Percentiles rank a stretch among this genome's conserved stretches.
Evolutionary conservation across 495 filamentous ascomycete genomes (phyloP).

Genomic region (Daldinia grandis): DNA sequence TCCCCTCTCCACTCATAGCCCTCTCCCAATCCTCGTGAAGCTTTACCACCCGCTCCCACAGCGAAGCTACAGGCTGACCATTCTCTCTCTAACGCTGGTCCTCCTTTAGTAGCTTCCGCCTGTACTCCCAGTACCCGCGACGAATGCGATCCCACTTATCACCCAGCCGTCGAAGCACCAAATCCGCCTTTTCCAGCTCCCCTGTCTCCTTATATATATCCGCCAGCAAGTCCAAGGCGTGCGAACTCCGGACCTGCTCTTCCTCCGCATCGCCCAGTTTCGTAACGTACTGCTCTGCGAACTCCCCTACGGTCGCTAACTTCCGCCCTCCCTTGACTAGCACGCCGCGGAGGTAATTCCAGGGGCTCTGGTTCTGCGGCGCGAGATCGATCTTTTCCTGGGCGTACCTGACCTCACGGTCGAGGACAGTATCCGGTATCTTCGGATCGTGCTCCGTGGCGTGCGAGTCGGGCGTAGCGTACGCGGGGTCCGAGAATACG

Average conservation of each 20-base stretch:
- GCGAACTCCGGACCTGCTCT: slow-evolving; percentile 72
- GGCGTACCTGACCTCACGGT: slow-evolving; percentile 78
- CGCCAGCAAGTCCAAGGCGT: slow-evolving; percentile 90
- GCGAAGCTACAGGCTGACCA: not conserved
- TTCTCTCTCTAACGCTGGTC: not conserved
- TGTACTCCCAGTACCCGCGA: slow-evolving; percentile 91
- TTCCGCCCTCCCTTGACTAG: slow-evolving; percentile 68
- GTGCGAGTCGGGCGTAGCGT: slow-evolving; percentile 57
- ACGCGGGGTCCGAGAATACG: slow-evolving; percentile 72
- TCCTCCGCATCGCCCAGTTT: slow-evolving; percentile 54
- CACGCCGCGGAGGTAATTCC: slow-evolving; percentile 88
- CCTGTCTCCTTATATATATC: slow-evolving; percentile 76
- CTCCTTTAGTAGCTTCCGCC: slow-evolving; percentile 56
- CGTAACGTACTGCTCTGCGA: slow-evolving; percentile 71
- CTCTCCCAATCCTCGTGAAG: not conserved
- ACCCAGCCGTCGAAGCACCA: slow-evolving; percentile 75
- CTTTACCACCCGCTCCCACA: not conserved
- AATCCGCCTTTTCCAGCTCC: slow-evolving; percentile 64
- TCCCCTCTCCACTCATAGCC: not conserved
- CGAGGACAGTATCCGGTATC: slow-evolving; percentile 69
- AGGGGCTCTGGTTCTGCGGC: slow-evolving; percentile 92
- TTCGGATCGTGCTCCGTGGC: slow-evolving; percentile 56
- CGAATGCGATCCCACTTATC: slow-evolving; percentile 91
- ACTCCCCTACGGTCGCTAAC: slow-evolving; percentile 66
- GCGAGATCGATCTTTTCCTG: slow-evolving; percentile 75